These are phyloP conservation scores for Cladosporium halotolerans DNA, from an alignment of 2,329 filamentous ascomycete genomes.

Conservation along the genomic window DNA sequence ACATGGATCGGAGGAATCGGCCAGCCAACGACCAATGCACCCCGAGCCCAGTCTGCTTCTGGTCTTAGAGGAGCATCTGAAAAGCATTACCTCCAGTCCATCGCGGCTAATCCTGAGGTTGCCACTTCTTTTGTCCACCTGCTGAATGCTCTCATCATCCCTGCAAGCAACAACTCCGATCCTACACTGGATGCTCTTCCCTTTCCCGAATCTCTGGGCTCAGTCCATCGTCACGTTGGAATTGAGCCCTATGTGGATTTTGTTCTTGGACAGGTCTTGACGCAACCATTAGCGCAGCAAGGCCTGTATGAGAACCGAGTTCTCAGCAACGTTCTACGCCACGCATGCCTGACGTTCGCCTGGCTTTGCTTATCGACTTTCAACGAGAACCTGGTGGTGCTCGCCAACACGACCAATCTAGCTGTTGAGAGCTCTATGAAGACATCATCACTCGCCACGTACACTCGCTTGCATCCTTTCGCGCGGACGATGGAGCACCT, in stretches of 20 bases:
- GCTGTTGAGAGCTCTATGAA: slow-evolving; percentile 69
- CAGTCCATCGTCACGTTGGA: slow-evolving; percentile 70
- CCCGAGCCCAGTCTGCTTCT: slow-evolving; percentile 14
- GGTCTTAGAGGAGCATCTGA: slow-evolving; percentile 16
- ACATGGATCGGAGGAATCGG: slow-evolving; percentile 54
- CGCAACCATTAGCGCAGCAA: slow-evolving; percentile 49
- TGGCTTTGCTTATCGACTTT: slow-evolving; percentile 74
- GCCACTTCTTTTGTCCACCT: slow-evolving; percentile 75
- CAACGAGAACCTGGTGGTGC: slow-evolving; percentile 85
- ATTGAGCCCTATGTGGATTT: slow-evolving; percentile 94
- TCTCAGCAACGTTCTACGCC: slow-evolving; percentile 52
- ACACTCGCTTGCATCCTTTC: slow-evolving; percentile 86
- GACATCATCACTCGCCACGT: slow-evolving; percentile 67
- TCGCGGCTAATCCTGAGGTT: slow-evolving; percentile 26
- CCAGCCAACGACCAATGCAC: slow-evolving; percentile 14
- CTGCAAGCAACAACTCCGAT: slow-evolving; percentile 54
- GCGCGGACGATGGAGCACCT: slow-evolving; percentile 96
- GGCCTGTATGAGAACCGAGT: slow-evolving; percentile 58
- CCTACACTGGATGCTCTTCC: slow-evolving; percentile 66
- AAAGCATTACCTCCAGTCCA: slow-evolving; percentile 26
- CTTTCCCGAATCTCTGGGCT: slow-evolving; percentile 80
- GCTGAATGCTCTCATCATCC: slow-evolving; percentile 64
- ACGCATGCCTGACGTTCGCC: slow-evolving; percentile 79
- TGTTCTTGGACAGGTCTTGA: slow-evolving; percentile 57
- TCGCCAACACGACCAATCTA: slow-evolving; percentile 72